Conservation (phyloP, 805 yeast genomes). For the Spathaspora hagerdaliae region DNA sequence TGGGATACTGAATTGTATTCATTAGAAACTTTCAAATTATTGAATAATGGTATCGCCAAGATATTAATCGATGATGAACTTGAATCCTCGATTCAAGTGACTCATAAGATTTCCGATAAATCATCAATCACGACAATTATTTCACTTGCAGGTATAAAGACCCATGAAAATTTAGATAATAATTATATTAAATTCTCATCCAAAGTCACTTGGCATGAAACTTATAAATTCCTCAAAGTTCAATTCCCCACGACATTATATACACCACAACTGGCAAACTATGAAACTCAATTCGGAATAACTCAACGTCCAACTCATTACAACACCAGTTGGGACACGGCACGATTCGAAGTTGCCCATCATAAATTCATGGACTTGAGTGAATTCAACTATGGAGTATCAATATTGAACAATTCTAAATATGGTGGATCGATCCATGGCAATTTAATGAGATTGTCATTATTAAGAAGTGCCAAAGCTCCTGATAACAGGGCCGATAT, state of each 20-base stretch:
- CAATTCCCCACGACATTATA: slow-evolving; percentile 89
- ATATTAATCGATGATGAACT: slow-evolving; percentile 51
- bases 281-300: slow-evolving; percentile 92
- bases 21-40: slow-evolving; percentile 60
- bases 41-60: slow-evolving; percentile 35
- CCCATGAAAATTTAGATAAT: slow-evolving; percentile 38
- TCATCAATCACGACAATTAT: slow-evolving; percentile 65
- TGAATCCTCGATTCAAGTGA: slow-evolving; percentile 59
- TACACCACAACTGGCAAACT: slow-evolving; percentile 66
- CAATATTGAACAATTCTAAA: slow-evolving; percentile 77
- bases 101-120: slow-evolving; percentile 51
- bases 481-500: slow-evolving; percentile 95
- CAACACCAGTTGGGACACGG: slow-evolving; percentile 94
- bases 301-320: slow-evolving; percentile 91
- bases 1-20: slow-evolving; percentile 97
- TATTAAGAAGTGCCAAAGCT: slow-evolving; percentile 86
- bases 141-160: slow-evolving; percentile 60
- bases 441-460: slow-evolving; percentile 79
- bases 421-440: slow-evolving; percentile 95
- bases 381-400: slow-evolving; percentile 82
- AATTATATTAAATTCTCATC: slow-evolving; percentile 35
- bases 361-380: slow-evolving; percentile 93
- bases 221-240: slow-evolving; percentile 83
- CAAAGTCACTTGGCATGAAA: slow-evolving; percentile 81
- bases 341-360: slow-evolving; percentile 92